Base-by-base conservation (phyloP, 2,329 filamentous ascomycete species). In the Verticillium nonalfalfae region DNA sequence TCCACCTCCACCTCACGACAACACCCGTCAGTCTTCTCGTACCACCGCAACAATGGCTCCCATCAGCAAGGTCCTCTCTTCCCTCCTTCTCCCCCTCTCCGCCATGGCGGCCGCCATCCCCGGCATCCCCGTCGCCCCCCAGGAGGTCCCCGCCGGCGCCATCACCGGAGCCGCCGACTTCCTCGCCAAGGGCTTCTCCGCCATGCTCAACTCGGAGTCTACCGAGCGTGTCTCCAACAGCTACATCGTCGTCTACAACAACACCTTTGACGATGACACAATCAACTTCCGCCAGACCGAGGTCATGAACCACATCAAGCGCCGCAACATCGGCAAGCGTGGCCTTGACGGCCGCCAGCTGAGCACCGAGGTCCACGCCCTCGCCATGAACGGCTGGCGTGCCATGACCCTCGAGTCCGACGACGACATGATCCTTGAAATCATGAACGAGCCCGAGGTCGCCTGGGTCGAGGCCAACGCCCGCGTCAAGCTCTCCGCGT, bases 201-300 rank as follows among this genome's bases (percentile, higher is more conserved):
- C 45, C 45, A 72, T 87, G 67, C 72, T 74, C 67, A 87, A 86
- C 69, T 70, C 77, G 2, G 72, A 78, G 36, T 79, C 78, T 60
- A 66, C 66, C 10, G 75, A 85, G 67, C 72, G 81, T 62, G 79
- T 88, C 57, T 74, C 81, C 39, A 81, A 84, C 74, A 76, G 78
- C 57, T 89, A 86, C 73, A 88, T 89, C 64, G 85, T 88, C 60
- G 85, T 89, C 62, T 88, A 87, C 77, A 85, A 87, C 71, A 77
- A 76, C 65, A 80, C 78, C 60, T 80, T 79, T 66, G 76, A 74
- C 64, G 74, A 79, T 26, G 78, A 77, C 15, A 74, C 75, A 40
- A 80, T 88, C 67, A 72, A 75, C 40, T 74, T 78, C 57, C 82
- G 85, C 71, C 74, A 84, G 68, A 72, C 75, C 36, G 76, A 73